Conservation (phyloP, 441 rosid species). For the Hura crepitans region DNA sequence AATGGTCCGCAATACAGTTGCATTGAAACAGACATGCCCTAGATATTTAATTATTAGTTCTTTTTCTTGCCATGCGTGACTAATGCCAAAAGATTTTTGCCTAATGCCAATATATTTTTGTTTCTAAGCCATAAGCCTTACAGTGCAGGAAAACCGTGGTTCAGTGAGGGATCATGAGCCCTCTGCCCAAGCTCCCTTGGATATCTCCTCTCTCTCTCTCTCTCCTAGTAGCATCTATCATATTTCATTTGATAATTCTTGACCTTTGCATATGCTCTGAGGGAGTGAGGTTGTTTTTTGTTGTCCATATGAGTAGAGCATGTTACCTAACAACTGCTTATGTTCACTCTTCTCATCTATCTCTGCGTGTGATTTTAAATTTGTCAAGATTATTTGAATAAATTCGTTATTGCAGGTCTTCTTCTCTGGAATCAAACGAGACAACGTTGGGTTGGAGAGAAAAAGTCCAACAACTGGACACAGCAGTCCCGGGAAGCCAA, state of each 20-base stretch:
- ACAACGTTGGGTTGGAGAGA: slow-evolving; percentile 68
- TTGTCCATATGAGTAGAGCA: background rate
- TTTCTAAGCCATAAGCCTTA: too few relatives aligned
- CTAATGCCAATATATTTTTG: too few relatives aligned
- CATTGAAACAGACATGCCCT: slow-evolving; percentile 35
- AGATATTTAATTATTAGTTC: slow-evolving; percentile 34
- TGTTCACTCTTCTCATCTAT: background rate
- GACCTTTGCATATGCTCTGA: slow-evolving; percentile 3
- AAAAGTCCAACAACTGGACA: slow-evolving; percentile 34
- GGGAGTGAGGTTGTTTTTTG: background rate
- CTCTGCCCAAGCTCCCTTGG: too few relatives aligned
- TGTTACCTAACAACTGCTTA: background rate
- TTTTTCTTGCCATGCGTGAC: too few relatives aligned
- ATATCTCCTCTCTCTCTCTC: background rate
- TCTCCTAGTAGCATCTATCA: background rate
- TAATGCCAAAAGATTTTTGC: too few relatives aligned
- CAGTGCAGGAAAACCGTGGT: slow-evolving; percentile 55
- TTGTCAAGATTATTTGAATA: background rate
- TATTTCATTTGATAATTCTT: background rate
- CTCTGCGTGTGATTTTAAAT: background rate
- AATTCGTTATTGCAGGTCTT: slow-evolving; percentile 42
- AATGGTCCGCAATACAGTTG: background rate
- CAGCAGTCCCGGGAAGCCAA: slow-evolving; percentile 49
- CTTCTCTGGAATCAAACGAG: slow-evolving; percentile 69
- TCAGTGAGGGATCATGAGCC: background rate